Evolutionary conservation across 2,329 filamentous ascomycete species (phyloP).

Genomic region (Fusarium sp.): DNA sequence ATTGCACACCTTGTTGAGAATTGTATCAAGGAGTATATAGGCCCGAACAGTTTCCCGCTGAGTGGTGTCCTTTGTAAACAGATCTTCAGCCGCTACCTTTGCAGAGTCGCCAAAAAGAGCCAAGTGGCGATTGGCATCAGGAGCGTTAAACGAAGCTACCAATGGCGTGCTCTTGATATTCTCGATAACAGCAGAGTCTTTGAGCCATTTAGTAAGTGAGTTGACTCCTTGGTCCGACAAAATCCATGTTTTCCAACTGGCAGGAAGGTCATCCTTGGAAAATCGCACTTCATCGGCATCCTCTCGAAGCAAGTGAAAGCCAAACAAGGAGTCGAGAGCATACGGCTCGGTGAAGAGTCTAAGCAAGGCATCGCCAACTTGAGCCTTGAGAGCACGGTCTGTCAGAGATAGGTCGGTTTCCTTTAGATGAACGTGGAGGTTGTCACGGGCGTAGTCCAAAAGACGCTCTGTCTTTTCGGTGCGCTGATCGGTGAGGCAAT

Average conservation of each 20-base stretch:
- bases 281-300: neutral
- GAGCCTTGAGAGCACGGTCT: neutral
- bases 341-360: neutral
- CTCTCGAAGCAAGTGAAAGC: neutral
- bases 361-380: neutral
- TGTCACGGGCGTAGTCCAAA: neutral
- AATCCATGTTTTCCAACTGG: neutral
- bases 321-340: neutral
- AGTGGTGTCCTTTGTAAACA: neutral
- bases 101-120: neutral
- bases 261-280: neutral
- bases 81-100: neutral
- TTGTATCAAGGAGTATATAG: neutral
- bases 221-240: neutral
- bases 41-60: neutral
- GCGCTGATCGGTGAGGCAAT: neutral
- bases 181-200: neutral
- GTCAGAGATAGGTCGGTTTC: neutral
- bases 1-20: neutral
- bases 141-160: neutral
- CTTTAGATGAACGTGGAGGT: neutral
- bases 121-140: neutral
- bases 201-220: neutral
- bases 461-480: neutral
- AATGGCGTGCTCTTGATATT: neutral